Evolutionary conservation across 169 alveolate genomes (phyloP), one percentile per base, ranked within the genome.

Genomic region (Perkinsus marinus): DNA sequence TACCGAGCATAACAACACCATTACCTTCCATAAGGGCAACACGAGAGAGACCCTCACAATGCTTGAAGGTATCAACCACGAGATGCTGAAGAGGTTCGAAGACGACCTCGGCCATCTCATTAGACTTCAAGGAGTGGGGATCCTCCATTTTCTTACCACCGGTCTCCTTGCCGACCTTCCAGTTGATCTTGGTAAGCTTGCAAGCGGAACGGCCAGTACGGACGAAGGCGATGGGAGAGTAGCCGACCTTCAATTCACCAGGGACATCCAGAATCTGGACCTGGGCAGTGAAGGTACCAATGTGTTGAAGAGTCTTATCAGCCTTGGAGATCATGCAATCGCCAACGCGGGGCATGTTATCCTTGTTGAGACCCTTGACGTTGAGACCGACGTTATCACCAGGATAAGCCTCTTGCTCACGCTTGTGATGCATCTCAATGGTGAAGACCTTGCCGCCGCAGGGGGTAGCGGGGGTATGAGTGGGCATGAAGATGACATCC

Each of bases 361-460:
- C 79, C 79, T 57, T 57, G 79, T 57, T 57, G 79, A 57, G 79
- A 30, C 79, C 79, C 79, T 57, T 57, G 90, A 98, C 98, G 95
- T 98, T 98, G 97, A 98, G 97, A 68, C 99, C 99, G 92, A 98
- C 99, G 94, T 98, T 98, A 96, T 98, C 99, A 90, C 99, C 99
- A 39, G 99, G 99, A 92, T 94, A 95, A 57, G 99, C 99, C 93
- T 97, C 99, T 91, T 96, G 97, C 92, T 98, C 96, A 69, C 96
- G 95, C 96, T 98, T 99, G 95, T 98, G 99, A 96, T 98, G 99
- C 99, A 99, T 98, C 97, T 98, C 99, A 89, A 46, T 90, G 79
- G 57, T 57, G 79, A 90, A 90, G 79, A 90, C 91, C 91, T 90
- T 90, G 7, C 91, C 91, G 39, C 79, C 69, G 91, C 91, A 90